Evolutionary conservation across 129 eudicot species (phyloP), one percentile per base, ranked within the genome.

Genomic region (Glebionis coronaria): DNA sequence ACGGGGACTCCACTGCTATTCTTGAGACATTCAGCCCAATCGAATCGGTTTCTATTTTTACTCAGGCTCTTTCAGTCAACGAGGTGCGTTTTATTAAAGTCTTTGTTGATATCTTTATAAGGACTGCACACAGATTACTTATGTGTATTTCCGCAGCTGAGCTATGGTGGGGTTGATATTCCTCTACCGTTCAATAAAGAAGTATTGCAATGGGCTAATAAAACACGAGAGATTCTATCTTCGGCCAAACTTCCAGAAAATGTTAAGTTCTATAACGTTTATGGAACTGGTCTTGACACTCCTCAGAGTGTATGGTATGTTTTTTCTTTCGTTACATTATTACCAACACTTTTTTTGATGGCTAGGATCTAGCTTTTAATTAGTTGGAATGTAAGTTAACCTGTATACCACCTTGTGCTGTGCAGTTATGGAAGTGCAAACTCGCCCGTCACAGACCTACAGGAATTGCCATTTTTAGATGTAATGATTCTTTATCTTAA

Each of bases 391-490:
- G 25, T 49, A 49, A 49, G 54, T 49, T 49, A 12, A 49, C 16
- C 7, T 49, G 16, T 49, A 49, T 49, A 49, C 54, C 54, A 14
- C 54, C 19, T 49, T 40, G 13, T 79, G 29, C 52, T 59, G n/a
- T 86, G 88, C 88, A 94, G 99, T 73, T 94, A 94, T 80, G 99
- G 99, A 77, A 94, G 95, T 29, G 81, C 66, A 60, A 85, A 84
- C 50, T 77, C 88, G 5, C 99, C 97, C 16, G 76, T 94, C 60
- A 42, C 72, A 65, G 90, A 94, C 72, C 72, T 94, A 45, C 78
- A 68, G 44, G 79, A 84, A 65, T 65, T 94, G 45, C 91, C 93
- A n/a, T 64, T 72, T 29, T 70, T 77, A 69, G 61, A 8, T 78
- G 99, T 93, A 82, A 44, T 79, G 15, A 45, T 57, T 52, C 23